Base-by-base conservation (phyloP, 306 rosid species). In the Prunus salicina region DNA sequence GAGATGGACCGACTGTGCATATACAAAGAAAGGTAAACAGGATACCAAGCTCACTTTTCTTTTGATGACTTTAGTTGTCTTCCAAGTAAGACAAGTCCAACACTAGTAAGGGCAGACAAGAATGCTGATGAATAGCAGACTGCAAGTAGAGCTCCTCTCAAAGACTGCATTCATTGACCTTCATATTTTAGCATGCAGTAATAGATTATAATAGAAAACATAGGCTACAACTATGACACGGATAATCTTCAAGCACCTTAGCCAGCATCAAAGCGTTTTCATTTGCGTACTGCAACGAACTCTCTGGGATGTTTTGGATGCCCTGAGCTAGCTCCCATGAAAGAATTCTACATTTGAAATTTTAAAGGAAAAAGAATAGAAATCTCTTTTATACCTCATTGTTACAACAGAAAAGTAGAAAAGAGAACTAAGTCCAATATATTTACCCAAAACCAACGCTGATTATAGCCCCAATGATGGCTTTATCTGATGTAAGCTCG, bases 291-390 rank as follows among this genome's bases (percentile, higher is more conserved):
- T 92, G 83, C 84, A 92, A 68, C 47, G 91, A 86, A 72, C 85
- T 85, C 75, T 89, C 98, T 6, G 91, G 97, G 80, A 76, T 86
- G 86, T 78, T 85, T 74, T 89, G 95, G 83, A 94, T 34, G 32
- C 96, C 97, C 82, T 89, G 96, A 77, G 89, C 93, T 79, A 92
- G 76, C 82, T 88, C 74, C 97, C 95, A 94, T 63, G 97, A 87
- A 81, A 94, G 91, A 76, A 94, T 81, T 88, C 97, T 91, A 49
- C 32, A 73, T 71, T 72, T 78, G 38, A 57, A 61, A 81, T 78
- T 75, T 71, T 5, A 50, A 32, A 19, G 46, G 58, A 47, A 68
- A 24, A 67, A 80, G 20, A 52, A 19, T 50, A 56, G 41, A 76
- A 7, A 52, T 70, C 30, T 76, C 28, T 60, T 43, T 71, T 27